A percentile compares a stretch with the other conserved stretches of the same genome.
phyloP scores from a whole-genome alignment of 768 basidiomycete species.

The Macrocybe gigantea region DNA sequence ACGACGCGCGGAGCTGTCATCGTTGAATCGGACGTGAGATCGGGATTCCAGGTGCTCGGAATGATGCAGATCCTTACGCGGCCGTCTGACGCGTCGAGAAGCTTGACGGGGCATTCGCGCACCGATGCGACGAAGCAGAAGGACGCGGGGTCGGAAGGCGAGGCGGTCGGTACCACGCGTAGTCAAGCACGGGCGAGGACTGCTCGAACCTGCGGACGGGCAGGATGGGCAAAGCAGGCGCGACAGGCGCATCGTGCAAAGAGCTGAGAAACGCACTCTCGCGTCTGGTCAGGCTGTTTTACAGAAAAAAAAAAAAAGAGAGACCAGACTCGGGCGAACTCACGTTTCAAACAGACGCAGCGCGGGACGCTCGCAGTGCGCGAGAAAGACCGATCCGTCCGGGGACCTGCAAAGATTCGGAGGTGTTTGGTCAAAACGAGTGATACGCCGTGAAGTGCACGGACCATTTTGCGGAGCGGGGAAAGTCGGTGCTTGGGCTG shows the following conservation, averaged over 20 bases:
- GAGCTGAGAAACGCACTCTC: background rate
- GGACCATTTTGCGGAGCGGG: background rate
- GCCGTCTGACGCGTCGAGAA: conserved; percentile 76
- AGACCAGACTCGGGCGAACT: conserved; percentile 10
- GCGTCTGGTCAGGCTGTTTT: background rate
- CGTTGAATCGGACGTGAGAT: background rate
- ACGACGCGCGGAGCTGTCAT: conserved; percentile 79
- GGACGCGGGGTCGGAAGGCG: conserved; percentile 44
- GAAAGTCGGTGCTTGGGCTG: background rate
- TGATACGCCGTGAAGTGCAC: background rate
- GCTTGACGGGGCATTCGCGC: conserved; percentile 78
- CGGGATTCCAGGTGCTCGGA: background rate
- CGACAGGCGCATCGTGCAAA: background rate
- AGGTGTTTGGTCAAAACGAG: background rate
- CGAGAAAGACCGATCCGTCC: conserved; percentile 65
- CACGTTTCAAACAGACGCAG: conserved; percentile 53
- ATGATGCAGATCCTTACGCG: conserved; percentile 39
- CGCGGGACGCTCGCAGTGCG: conserved; percentile 65
- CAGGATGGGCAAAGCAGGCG: background rate
- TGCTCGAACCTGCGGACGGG: conserved; percentile 35
- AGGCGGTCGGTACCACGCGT: conserved; percentile 79
- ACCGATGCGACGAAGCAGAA: conserved; percentile 85
- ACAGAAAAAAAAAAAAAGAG: background rate
- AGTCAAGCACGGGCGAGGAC: conserved; percentile 71
- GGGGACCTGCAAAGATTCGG: conserved; percentile 56